Percentiles rank a stretch among this genome's conserved stretches.
phyloP scores from a whole-genome alignment of 2,329 filamentous ascomycete genomes.

The Colletotrichum cuscutae region DNA sequence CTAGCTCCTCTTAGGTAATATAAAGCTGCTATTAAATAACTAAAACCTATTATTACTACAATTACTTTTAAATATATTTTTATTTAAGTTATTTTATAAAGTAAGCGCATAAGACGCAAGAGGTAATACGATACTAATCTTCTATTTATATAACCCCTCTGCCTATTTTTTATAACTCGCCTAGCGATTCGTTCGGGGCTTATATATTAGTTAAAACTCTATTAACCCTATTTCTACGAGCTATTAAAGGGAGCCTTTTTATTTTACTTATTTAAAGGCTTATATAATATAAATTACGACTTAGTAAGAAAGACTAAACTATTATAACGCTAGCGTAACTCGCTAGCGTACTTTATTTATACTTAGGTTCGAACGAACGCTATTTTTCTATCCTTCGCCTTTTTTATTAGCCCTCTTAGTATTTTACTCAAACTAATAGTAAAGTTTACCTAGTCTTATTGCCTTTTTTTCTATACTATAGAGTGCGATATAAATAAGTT shows the following conservation, averaged over 20 bases:
- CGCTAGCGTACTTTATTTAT: not conserved
- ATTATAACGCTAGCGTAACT: not conserved
- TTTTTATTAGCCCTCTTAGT: not conserved
- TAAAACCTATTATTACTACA: not conserved
- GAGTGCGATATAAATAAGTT: not conserved
- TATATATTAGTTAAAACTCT: not conserved
- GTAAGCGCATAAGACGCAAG: too few species aligned
- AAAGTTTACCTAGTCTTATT: not conserved
- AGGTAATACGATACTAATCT: not conserved
- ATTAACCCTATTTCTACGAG: not conserved
- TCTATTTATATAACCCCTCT: not conserved
- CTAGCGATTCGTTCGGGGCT: not conserved
- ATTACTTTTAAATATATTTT: not conserved
- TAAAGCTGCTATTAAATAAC: not conserved
- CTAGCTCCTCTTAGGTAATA: not conserved
- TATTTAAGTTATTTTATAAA: not conserved
- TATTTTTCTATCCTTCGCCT: not conserved
- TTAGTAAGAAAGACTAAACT: too few species aligned
- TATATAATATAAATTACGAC: not conserved
- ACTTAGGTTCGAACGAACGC: not conserved
- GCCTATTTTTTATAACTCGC: not conserved
- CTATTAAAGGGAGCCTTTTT: not conserved
- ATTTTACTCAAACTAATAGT: not conserved
- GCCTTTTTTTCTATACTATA: not conserved
- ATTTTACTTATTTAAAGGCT: not conserved